Conservation (phyloP, 2,329 filamentous ascomycete species). For the Penicillium sp. region DNA sequence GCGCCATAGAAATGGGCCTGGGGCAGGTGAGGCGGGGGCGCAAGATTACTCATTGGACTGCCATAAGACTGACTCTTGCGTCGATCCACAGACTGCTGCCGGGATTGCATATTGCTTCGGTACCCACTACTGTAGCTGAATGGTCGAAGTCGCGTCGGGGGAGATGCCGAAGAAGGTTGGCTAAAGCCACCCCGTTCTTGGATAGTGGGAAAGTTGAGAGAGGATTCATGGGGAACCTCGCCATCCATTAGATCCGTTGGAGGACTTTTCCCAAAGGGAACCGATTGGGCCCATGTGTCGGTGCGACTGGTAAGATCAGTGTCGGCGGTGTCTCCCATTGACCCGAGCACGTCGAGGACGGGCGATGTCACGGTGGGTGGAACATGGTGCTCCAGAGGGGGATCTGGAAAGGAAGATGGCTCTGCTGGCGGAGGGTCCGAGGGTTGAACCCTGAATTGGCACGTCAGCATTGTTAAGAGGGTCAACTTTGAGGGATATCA, state of each 20-base stretch:
- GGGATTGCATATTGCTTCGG: conserved; percentile 36
- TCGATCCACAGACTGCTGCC: conserved; percentile 39
- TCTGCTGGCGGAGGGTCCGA: conserved; percentile 29
- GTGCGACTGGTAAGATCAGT: conserved; percentile 39
- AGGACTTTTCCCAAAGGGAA: conserved; percentile 48
- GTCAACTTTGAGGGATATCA: neutral
- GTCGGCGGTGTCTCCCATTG: conserved; percentile 31
- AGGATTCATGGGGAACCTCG: conserved; percentile 37
- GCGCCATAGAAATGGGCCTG: conserved; percentile 76
- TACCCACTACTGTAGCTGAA: conserved; percentile 45
- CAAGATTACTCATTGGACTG: conserved; percentile 35
- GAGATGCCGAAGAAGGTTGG: conserved; percentile 46
- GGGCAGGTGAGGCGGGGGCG: conserved; percentile 69
- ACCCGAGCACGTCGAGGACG: conserved; percentile 39
- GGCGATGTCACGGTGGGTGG: conserved; percentile 35
- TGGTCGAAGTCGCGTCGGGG: conserved; percentile 42
- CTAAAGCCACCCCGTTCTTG: conserved; percentile 42
- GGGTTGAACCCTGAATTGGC: conserved; percentile 25
- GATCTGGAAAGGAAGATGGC: conserved; percentile 33
- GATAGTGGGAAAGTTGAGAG: conserved; percentile 41
- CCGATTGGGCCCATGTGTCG: conserved; percentile 46
- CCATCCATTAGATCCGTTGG: conserved; percentile 40
- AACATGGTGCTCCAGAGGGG: conserved; percentile 23
- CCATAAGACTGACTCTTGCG: conserved; percentile 41
- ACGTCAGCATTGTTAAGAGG: neutral